Conservation (phyloP, 768 basidiomycete species). For the Phanerochaete carnosa region DNA sequence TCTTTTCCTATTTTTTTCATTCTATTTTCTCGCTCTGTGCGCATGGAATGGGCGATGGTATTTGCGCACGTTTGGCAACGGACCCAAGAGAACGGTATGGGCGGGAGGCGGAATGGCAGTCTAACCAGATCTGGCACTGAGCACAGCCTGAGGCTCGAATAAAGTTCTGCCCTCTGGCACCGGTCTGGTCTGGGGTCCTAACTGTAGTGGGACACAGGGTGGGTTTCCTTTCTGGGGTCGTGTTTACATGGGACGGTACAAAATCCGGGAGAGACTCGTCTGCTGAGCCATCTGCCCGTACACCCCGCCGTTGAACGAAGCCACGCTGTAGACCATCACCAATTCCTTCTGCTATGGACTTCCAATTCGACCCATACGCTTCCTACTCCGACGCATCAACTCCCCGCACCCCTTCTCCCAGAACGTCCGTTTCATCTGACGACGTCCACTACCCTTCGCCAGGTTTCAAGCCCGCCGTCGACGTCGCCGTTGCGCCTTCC, state of each 20-base stretch:
- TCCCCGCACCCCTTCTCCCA: conserved; percentile 74
- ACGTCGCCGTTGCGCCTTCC: conserved; percentile 44
- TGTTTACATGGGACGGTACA: conserved; percentile 5
- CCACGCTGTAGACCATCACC: background rate
- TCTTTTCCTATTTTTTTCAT: no score
- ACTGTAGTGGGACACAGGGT: background rate
- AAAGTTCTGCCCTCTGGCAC: conserved; percentile 9
- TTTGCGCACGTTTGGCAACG: conserved; percentile 4
- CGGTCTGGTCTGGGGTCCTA: background rate
- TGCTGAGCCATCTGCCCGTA: conserved; percentile 1
- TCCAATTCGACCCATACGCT: conserved; percentile 56
- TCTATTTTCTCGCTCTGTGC: conserved; percentile 11
- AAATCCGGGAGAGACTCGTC: background rate
- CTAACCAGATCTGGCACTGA: conserved; percentile 6
- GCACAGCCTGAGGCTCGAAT: conserved; percentile 10
- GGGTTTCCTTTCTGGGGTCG: conserved; percentile 4
- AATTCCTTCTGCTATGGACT: conserved; percentile 34
- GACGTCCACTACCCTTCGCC: conserved; percentile 33
- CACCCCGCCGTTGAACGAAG: conserved; percentile 3
- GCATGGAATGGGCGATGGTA: conserved; percentile 5
- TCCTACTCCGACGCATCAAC: conserved; percentile 68
- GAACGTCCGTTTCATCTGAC: conserved; percentile 30
- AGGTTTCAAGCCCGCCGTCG: conserved; percentile 39
- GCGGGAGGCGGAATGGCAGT: conserved; percentile 5
- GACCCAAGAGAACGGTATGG: conserved; percentile 7